phyloP scores from a whole-genome alignment of 2,329 filamentous ascomycete genomes.

The Sphaerulina populicola region DNA sequence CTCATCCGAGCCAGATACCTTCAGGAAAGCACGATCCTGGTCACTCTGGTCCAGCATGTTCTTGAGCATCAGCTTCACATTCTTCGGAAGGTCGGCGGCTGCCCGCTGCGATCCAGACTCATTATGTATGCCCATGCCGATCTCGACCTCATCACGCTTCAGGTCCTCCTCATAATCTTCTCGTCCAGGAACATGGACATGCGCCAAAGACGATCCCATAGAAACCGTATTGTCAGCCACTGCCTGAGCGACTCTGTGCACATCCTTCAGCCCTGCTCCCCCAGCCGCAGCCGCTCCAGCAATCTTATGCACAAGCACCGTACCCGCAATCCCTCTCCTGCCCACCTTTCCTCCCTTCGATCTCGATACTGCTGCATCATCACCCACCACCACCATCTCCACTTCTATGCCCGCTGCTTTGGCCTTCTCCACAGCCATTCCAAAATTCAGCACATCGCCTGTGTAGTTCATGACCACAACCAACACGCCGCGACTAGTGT shows the following conservation, averaged over 20 bases:
- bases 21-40: constrained; percentile 61
- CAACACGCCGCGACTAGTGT: constrained; percentile 63
- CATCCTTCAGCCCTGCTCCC: constrained; percentile 56
- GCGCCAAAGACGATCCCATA: constrained; percentile 75
- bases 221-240: constrained; percentile 70
- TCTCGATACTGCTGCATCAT: constrained; percentile 84
- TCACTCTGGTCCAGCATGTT: constrained; percentile 57
- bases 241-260: constrained; percentile 62
- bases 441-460: constrained; percentile 71
- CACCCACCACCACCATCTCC: constrained; percentile 85
- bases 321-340: constrained; percentile 80
- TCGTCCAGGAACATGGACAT: constrained; percentile 88
- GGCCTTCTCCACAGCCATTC: constrained; percentile 87
- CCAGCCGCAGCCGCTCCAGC: constrained; percentile 70
- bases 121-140: constrained; percentile 71
- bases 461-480: constrained; percentile 81
- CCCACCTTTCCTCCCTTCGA: constrained; percentile 83
- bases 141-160: constrained; percentile 52
- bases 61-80: constrained; percentile 53
- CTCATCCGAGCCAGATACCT: constrained; percentile 52
- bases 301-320: constrained; percentile 85
- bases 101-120: constrained; percentile 37
- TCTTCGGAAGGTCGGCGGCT: constrained; percentile 36
- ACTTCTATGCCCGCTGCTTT: constrained; percentile 66
- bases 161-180: constrained; percentile 50